Percentiles rank a stretch among this genome's conserved stretches.
These are phyloP conservation scores for Lotus japonicus DNA, from an alignment of 306 rosid species.

Conservation along the genomic window DNA sequence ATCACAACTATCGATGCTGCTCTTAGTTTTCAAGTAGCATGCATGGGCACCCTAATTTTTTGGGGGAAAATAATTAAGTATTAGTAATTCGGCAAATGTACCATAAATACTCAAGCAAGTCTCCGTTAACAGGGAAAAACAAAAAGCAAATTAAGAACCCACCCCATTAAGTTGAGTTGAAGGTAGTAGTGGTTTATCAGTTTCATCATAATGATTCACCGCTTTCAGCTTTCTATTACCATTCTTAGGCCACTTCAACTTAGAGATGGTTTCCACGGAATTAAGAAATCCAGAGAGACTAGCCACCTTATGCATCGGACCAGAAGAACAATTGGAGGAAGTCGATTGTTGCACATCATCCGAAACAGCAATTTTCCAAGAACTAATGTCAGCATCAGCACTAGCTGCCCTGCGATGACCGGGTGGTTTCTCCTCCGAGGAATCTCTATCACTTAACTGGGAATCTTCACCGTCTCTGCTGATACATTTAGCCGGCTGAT, in stretches of 20 bases:
- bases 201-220: constrained; percentile 39
- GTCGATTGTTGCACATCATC: constrained; percentile 33
- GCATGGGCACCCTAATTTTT: constrained; percentile 37
- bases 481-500: not conserved
- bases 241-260: constrained; percentile 73
- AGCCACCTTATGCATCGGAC: constrained; percentile 68
- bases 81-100: not conserved
- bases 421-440: constrained; percentile 41
- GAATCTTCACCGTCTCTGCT: constrained; percentile 28
- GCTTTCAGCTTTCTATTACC: constrained; percentile 74
- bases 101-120: not conserved
- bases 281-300: constrained; percentile 79
- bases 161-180: constrained; percentile 60
- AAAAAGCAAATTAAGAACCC: constrained; percentile 24
- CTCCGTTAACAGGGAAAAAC: not conserved
- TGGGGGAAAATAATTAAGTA: not conserved
- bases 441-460: constrained; percentile 27
- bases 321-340: constrained; percentile 34
- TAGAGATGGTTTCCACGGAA: constrained; percentile 58
- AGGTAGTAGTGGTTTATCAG: constrained; percentile 34
- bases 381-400: constrained; percentile 72
- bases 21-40: constrained; percentile 60
- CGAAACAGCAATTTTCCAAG: constrained; percentile 73
- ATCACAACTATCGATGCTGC: constrained; percentile 56
- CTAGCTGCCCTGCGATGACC: constrained; percentile 95